Conservation (phyloP, 2,329 filamentous ascomycete genomes). For the Trichoderma brevicompactum region DNA sequence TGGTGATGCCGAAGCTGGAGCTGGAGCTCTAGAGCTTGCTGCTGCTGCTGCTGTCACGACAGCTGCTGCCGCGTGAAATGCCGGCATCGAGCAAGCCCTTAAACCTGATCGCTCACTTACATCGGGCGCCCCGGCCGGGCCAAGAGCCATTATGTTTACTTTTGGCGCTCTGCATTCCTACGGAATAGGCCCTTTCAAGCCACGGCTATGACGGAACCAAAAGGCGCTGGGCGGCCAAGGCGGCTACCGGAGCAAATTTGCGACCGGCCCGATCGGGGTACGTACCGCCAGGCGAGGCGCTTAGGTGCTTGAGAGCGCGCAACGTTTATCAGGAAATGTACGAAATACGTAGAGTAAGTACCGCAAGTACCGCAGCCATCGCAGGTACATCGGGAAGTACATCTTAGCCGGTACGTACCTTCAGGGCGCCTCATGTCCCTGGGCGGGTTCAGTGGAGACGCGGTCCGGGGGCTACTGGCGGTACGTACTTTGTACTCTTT, state of each 20-base stretch:
- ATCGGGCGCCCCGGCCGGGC: slow-evolving; percentile 22
- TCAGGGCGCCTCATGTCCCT: neutral
- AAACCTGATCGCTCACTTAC: slow-evolving; percentile 11
- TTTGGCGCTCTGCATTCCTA: slow-evolving; percentile 8
- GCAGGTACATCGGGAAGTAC: neutral
- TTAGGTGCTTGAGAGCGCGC: neutral
- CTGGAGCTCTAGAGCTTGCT: slow-evolving; percentile 5
- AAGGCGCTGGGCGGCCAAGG: slow-evolving; percentile 16
- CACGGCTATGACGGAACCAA: slow-evolving; percentile 24
- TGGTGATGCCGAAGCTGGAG: neutral
- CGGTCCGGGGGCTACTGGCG: neutral
- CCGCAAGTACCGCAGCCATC: neutral
- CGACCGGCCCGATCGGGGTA: slow-evolving; percentile 25
- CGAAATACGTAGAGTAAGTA: too few relatives aligned
- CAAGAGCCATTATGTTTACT: slow-evolving; percentile 16
- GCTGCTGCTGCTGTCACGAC: neutral
- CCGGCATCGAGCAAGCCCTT: slow-evolving; percentile 16
- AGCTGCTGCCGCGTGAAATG: slow-evolving; percentile 13
- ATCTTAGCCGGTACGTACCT: neutral
- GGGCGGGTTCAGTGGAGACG: neutral
- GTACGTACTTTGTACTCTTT: neutral
- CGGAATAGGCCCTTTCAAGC: neutral
- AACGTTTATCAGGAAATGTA: too few relatives aligned
- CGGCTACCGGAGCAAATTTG: slow-evolving; percentile 26
- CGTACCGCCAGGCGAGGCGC: slow-evolving; percentile 5